Base-by-base conservation (phyloP, 768 basidiomycete species). In the Auricularia heimuer region DNA sequence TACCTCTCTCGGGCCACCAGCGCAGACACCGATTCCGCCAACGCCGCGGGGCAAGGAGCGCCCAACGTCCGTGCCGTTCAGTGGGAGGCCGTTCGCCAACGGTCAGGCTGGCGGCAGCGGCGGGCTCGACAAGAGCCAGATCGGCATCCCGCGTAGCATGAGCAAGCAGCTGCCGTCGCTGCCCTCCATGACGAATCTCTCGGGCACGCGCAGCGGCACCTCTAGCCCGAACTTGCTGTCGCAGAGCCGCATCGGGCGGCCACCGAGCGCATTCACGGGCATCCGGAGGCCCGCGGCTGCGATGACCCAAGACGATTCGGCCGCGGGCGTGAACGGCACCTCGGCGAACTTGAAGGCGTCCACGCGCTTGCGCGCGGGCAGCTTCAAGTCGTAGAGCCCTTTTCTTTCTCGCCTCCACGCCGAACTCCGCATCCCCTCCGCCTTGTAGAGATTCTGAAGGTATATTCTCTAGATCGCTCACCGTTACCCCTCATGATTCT, bases 191-290 rank as follows among this genome's bases (percentile, higher is more conserved):
- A 79, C 34, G 77, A 82, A 45, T 65, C 37, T 33, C 34, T 44
- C n/a, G 64, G 56, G n/a, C 34, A 47, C 33, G 14, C 42, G 36
- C 7, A 29, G 14, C 21, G 61, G 61, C 21, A 54, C 42, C 11
- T 63, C 66, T 10, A 64, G 33, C 34, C n/a, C 45, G 29, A 24
- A 45, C 39, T 44, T 70, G 60, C 68, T 77, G 51, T 72, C 63
- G 68, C 83, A 64, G 73, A 80, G 62, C 77, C 82, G 74, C 79
- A 84, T 77, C 73, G 84, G 82, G 4, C 66, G 76, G 33, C 75
- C 76, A 18, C 56, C 56, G 18, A 60, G 56, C 56, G 56, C 56
- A 29, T 60, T 29, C 56, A 24, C 56, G 7, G 54, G 54, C 54
- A 54, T 29, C 10, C 34, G 29, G 8, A 33, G 56, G 29, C 56